Evolutionary conservation across 306 rosid species (phyloP).

Genomic region (Abrus precatorius): DNA sequence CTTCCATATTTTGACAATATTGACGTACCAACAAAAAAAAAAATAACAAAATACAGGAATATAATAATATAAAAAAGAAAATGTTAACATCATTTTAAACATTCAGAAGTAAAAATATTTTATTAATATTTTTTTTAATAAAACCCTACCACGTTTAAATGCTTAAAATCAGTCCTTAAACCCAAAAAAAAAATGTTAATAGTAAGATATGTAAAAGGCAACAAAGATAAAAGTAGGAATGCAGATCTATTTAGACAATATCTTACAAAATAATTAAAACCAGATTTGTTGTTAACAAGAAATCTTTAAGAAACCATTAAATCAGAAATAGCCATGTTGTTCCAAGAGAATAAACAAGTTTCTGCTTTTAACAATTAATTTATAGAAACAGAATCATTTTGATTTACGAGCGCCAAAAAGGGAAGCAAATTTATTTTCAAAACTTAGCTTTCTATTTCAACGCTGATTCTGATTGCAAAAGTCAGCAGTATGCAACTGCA

Average conservation of each 20-base stretch:
- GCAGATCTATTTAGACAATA: background rate
- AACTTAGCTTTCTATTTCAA: background rate
- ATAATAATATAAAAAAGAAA: background rate
- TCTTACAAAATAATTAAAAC: background rate
- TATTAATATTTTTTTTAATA: too few relatives aligned
- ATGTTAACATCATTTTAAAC: too few relatives aligned
- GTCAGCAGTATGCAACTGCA: background rate
- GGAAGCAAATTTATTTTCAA: background rate
- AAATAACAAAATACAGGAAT: background rate
- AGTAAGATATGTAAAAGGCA: background rate
- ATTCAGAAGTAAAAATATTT: too few relatives aligned
- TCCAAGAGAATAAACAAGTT: too few relatives aligned
- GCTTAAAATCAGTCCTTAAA: too few relatives aligned
- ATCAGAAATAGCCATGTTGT: background rate
- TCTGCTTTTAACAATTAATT: background rate
- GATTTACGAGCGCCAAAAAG: background rate
- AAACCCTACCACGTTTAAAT: too few relatives aligned
- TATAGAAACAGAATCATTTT: background rate
- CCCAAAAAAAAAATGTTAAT: background rate
- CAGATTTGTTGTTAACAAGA: background rate
- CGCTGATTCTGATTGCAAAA: constrained; percentile 8
- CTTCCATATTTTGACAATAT: background rate
- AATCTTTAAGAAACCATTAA: background rate
- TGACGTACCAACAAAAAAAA: too few relatives aligned
- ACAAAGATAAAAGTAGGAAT: background rate